These are phyloP conservation scores for Hippophae tibetana DNA, from an alignment of 306 rosid species.

Conservation along the genomic window DNA sequence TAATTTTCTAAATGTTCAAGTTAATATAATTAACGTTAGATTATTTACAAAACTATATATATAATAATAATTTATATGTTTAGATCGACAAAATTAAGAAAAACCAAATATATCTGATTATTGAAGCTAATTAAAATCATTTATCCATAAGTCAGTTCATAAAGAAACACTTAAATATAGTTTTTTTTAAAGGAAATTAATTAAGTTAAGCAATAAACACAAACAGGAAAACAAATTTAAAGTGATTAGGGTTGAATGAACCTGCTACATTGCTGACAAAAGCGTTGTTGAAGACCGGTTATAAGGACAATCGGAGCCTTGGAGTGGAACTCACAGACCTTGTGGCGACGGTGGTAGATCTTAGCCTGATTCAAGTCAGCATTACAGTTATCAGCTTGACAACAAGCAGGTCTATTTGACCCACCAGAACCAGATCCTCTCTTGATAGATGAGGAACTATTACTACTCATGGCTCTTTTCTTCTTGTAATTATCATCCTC, in stretches of 20 bases:
- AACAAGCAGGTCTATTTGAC: constrained; percentile 33
- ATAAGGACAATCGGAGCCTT: constrained; percentile 56
- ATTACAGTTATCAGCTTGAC: constrained; percentile 65
- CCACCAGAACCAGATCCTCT: constrained; percentile 42
- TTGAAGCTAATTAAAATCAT: too few species aligned
- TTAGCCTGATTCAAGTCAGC: constrained; percentile 66
- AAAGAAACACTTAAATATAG: background rate
- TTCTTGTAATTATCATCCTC: constrained; percentile 33
- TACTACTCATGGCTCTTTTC: constrained; percentile 18
- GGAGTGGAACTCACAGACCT: constrained; percentile 83
- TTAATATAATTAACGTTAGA: too few species aligned
- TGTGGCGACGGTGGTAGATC: constrained; percentile 70
- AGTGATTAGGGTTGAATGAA: constrained; percentile 42
- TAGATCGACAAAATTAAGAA: too few species aligned
- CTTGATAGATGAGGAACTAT: constrained; percentile 18
- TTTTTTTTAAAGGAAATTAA: background rate
- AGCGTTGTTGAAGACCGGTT: constrained; percentile 48
- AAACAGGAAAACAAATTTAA: background rate
- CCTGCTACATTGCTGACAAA: constrained; percentile 99
- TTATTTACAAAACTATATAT: too few species aligned
- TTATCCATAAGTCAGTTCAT: background rate
- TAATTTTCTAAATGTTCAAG: too few species aligned
- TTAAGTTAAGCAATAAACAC: background rate
- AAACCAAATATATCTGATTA: too few species aligned
- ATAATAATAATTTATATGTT: too few species aligned